phyloP scores from a whole-genome alignment of 768 basidiomycete species.

The Hericium rajendrae region DNA sequence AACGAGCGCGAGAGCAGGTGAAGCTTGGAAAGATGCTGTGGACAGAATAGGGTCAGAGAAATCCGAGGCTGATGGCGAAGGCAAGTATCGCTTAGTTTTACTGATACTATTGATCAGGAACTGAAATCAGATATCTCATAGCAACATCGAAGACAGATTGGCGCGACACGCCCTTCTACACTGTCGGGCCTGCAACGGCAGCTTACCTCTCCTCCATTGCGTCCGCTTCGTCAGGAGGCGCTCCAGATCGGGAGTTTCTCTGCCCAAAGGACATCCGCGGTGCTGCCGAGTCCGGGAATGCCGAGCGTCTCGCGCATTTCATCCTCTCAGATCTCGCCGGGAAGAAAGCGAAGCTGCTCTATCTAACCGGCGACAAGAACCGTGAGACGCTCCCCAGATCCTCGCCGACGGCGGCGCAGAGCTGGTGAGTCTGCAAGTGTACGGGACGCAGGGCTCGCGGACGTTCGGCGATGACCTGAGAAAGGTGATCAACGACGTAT shows the following conservation, averaged over 20 bases:
- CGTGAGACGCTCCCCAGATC: slow-evolving; percentile 45
- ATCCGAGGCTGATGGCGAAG: neutral
- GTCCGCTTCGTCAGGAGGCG: slow-evolving; percentile 15
- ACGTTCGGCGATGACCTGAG: slow-evolving; percentile 37
- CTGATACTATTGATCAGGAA: neutral
- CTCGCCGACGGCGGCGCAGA: slow-evolving; percentile 35
- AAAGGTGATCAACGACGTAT: neutral
- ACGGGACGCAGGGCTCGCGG: slow-evolving; percentile 52
- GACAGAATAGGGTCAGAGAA: slow-evolving; percentile 2
- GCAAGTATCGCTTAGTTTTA: neutral
- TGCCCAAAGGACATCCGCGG: slow-evolving; percentile 32
- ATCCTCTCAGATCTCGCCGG: slow-evolving; percentile 35
- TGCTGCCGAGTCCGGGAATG: slow-evolving; percentile 51
- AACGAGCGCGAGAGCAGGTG: slow-evolving; percentile 70
- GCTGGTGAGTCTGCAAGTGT: slow-evolving; percentile 52
- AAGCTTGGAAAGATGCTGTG: slow-evolving; percentile 53
- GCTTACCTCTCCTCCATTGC: slow-evolving; percentile 30
- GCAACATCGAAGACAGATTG: slow-evolving; percentile 26
- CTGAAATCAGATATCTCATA: neutral
- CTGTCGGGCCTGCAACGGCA: slow-evolving; percentile 62
- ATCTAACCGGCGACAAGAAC: slow-evolving; percentile 85
- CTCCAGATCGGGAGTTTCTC: slow-evolving; percentile 20
- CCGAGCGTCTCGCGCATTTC: slow-evolving; percentile 55
- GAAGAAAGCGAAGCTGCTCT: slow-evolving; percentile 38
- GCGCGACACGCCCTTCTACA: slow-evolving; percentile 62